Base-by-base conservation (phyloP, 2,329 filamentous ascomycete genomes). In the Phaeosphaeriaceae sp. region DNA sequence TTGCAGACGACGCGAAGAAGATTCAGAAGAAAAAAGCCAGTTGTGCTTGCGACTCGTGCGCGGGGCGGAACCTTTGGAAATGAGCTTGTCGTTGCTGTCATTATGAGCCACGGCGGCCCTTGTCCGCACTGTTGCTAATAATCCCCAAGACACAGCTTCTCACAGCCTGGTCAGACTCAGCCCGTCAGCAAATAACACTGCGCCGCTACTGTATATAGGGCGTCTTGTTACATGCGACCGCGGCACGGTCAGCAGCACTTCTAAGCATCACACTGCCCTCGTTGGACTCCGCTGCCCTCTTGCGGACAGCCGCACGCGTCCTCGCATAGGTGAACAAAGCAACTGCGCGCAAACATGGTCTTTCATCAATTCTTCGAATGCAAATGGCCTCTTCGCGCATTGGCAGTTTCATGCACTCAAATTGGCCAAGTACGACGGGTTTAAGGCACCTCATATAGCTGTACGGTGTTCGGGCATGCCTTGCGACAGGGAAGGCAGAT, bases 191-290 rank as follows among this genome's bases (percentile, higher is more conserved):
- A 44, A 51, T 45, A 31, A 51, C 27, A 45, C 36, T 24, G n/a
- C 19, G 51, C 51, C 51, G 51, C 45, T 24, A 41, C 20, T 44
- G 17, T 41, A 13, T 19, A n/a, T 48, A 44, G 17, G 46, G 10
- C 5, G 10, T 5, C 3, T 11, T 36, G 31, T 36, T 36, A 36
- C 31, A 36, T 7, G 6, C 3, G 25, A 33, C 24, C 41, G 21
- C 22, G 50, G 40, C 48, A 40, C 50, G 40, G 56, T 59, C 56
- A 56, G 59, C 59, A 56, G 48, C 52, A 17, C 48, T 58, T 61
- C 48, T 58, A 58, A 61, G 58, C 58, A 61, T 45, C 21, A 7
- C n/a, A 46, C 44, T 25, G 10, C 6, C 21, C 21, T 47, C 20
- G 45, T 10, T 47, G 9, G 31, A 13, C 31, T 36, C 31, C 31